Percentiles rank a stretch among this genome's conserved stretches.
These are phyloP conservation scores for Colletotrichum higginsianum DNA, from an alignment of 2,329 filamentous ascomycete species.

Conservation along the genomic window DNA sequence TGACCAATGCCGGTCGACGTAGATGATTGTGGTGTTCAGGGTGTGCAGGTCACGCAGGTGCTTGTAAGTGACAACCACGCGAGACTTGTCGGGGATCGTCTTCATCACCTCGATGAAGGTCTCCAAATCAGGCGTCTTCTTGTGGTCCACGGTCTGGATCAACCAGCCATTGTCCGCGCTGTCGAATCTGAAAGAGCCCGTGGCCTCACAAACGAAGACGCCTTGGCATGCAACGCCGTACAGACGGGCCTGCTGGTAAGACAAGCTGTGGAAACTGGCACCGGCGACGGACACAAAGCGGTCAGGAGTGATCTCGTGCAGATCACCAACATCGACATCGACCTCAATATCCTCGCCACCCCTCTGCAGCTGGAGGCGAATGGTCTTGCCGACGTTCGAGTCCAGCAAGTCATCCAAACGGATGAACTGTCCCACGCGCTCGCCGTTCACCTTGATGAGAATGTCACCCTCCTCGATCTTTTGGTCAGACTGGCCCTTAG, in stretches of 20 bases:
- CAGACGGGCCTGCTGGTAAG: constrained; percentile 96
- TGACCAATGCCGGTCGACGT: constrained; percentile 96
- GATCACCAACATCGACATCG: constrained; percentile 86
- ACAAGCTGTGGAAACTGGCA: constrained; percentile 94
- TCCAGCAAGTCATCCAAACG: constrained; percentile 93
- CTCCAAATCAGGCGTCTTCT: constrained; percentile 88
- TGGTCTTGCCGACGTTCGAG: constrained; percentile 83
- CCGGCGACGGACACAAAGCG: constrained; percentile 95
- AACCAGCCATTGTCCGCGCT: constrained; percentile 94
- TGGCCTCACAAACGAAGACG: constrained; percentile 94
- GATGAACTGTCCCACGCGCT: constrained; percentile 94
- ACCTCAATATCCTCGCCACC: constrained; percentile 91
- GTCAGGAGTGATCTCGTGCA: constrained; percentile 95
- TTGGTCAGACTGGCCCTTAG: constrained; percentile 86
- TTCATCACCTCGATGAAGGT: constrained; percentile 94
- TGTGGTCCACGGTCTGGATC: constrained; percentile 92
- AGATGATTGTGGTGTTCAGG: constrained; percentile 90
- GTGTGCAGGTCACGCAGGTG: constrained; percentile 96
- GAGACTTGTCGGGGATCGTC: constrained; percentile 83
- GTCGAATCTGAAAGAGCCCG: constrained; percentile 95
- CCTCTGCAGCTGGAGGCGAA: constrained; percentile 87
- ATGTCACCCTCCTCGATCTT: constrained; percentile 97
- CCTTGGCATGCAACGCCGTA: constrained; percentile 94
- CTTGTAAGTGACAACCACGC: constrained; percentile 95
- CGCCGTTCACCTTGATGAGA: constrained; percentile 91